These are phyloP conservation scores for Dactylonectria macrodidyma DNA, from an alignment of 2,329 filamentous ascomycete genomes.

Conservation along the genomic window DNA sequence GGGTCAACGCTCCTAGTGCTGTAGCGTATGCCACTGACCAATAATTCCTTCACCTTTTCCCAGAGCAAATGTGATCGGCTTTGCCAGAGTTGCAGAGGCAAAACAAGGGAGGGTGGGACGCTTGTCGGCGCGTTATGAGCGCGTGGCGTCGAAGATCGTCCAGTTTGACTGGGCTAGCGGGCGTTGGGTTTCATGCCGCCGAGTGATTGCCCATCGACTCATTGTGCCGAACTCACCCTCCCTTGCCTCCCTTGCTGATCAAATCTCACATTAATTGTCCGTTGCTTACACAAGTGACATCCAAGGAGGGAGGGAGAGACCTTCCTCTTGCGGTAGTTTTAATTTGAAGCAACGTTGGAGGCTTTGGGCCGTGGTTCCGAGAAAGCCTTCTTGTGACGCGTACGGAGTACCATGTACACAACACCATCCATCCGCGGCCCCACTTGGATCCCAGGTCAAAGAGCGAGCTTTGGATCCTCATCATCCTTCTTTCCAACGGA, in stretches of 20 bases:
- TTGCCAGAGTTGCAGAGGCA: too few species aligned
- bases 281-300: neutral
- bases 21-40: too few species aligned
- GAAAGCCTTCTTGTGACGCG: neutral
- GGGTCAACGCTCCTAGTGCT: too few species aligned
- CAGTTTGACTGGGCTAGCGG: neutral
- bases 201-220: neutral
- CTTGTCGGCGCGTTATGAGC: neutral
- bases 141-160: neutral
- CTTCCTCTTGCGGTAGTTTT: neutral
- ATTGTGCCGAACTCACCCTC: too few species aligned
- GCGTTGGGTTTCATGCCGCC: neutral
- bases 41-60: too few species aligned
- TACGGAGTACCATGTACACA: neutral
- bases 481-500: conserved; percentile 3
- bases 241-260: too few species aligned
- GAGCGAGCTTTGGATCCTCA: neutral
- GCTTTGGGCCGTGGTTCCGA: too few species aligned
- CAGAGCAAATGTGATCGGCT: too few species aligned
- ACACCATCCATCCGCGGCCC: neutral
- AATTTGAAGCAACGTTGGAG: neutral
- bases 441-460: neutral
- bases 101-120: too few species aligned
- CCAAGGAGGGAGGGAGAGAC: neutral
- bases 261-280: too few species aligned